Evolutionary conservation across 768 basidiomycete genomes (phyloP).

Genomic region (Amyloporia xantha): DNA sequence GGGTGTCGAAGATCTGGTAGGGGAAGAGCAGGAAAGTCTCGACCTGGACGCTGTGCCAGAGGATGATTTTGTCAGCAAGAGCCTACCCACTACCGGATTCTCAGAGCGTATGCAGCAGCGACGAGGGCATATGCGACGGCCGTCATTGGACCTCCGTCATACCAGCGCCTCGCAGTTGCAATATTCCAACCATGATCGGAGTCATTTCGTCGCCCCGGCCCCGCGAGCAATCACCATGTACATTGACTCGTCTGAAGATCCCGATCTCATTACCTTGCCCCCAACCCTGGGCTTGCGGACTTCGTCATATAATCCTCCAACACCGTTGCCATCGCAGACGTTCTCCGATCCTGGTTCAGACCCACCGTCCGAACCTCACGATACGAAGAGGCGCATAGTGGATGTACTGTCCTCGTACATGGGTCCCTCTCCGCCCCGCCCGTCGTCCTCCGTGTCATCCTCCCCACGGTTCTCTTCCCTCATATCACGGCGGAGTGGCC

Average conservation of each 20-base stretch:
- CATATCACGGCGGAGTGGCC: conserved; percentile 10
- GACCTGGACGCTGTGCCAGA: conserved; percentile 1
- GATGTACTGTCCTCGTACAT: conserved; percentile 23
- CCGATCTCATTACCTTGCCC: conserved; percentile 51
- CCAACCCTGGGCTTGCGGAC: conserved; percentile 63
- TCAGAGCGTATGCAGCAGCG: conserved; percentile 15
- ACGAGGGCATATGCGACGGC: conserved; percentile 12
- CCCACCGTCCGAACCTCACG: neutral
- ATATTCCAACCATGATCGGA: conserved; percentile 45
- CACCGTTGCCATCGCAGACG: conserved; percentile 12
- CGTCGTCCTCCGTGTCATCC: conserved; percentile 8
- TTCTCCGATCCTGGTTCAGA: neutral
- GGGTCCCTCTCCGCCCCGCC: conserved; percentile 7
- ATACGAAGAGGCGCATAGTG: conserved; percentile 9
- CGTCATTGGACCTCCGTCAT: conserved; percentile 18
- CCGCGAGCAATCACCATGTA: conserved; percentile 75
- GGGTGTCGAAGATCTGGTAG: conserved; percentile 56
- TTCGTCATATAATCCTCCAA: conserved; percentile 11
- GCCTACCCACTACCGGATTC: conserved; percentile 22
- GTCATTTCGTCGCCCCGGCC: conserved; percentile 55
- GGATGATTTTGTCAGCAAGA: conserved; percentile 20
- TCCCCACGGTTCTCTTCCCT: conserved; percentile 7
- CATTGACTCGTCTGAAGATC: conserved; percentile 49
- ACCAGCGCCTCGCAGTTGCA: conserved; percentile 36
- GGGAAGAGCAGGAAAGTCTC: conserved; percentile 8